Evolutionary conservation across 2,329 filamentous ascomycete species (phyloP).

Genomic region (Beauveria asiatica): DNA sequence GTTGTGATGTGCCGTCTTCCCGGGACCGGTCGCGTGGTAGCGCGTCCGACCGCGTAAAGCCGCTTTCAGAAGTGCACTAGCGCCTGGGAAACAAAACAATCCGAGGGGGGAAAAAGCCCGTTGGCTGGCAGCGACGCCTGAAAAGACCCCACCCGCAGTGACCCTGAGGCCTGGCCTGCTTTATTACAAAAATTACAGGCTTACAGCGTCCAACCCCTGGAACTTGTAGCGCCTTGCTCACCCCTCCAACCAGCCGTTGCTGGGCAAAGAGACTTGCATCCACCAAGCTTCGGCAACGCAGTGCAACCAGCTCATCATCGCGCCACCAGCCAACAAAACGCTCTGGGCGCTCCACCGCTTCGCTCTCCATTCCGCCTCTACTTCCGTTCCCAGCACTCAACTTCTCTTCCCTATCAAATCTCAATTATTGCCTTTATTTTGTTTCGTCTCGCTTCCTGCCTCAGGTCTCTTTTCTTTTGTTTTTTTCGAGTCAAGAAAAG

Average conservation of each 20-base stretch:
- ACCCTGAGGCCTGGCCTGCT: no score
- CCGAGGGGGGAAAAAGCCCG: not conserved
- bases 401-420: not conserved
- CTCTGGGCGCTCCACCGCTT: not conserved
- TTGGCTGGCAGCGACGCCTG: not conserved
- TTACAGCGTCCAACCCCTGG: not conserved
- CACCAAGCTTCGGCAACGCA: not conserved
- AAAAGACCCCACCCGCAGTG: not conserved
- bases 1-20: not conserved
- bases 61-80: conserved; percentile 12
- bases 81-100: conserved; percentile 1
- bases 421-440: not conserved
- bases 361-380: not conserved
- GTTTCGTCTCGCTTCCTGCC: not conserved
- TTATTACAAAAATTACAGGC: no score
- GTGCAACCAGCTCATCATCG: no score
- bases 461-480: not conserved
- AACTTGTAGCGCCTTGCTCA: not conserved
- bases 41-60: conserved; percentile 30
- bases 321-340: no score
- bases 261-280: conserved; percentile 1
- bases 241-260: conserved; percentile 4
- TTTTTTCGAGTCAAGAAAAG: not conserved
- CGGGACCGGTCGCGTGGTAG: conserved; percentile 9
- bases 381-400: conserved; percentile 7